A percentile compares a stretch with the other conserved stretches of the same genome.
Conservation (phyloP, 2,329 filamentous ascomycete species). For the Claviceps africana region DNA sequence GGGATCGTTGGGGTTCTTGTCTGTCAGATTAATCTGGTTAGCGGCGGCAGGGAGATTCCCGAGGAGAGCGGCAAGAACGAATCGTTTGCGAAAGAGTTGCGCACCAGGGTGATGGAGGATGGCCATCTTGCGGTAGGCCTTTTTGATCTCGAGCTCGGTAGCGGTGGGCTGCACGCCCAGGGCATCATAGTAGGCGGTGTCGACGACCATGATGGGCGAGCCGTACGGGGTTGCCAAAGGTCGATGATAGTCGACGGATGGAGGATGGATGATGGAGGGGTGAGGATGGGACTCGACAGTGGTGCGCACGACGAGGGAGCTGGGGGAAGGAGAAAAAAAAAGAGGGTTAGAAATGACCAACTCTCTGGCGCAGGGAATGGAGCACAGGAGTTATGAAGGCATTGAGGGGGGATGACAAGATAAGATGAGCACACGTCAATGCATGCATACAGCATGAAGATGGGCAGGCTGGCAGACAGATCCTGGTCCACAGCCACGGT, state of each 20-base stretch:
- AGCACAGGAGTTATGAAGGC: neutral
- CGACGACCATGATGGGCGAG: constrained; percentile 57
- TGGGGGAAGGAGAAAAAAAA: neutral
- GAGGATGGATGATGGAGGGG: neutral
- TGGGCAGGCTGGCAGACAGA: neutral
- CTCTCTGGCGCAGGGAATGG: neutral
- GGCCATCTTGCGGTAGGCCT: constrained; percentile 87
- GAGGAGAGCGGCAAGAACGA: neutral
- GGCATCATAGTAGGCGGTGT: constrained; percentile 79
- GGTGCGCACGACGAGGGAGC: neutral
- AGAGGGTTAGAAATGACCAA: neutral
- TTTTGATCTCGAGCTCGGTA: constrained; percentile 87
- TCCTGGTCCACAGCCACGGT: too few relatives aligned
- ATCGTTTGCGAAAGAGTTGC: constrained; percentile 8
- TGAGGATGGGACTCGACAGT: neutral
- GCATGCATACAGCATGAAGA: neutral
- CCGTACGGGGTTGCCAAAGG: neutral
- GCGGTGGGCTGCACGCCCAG: constrained; percentile 75
- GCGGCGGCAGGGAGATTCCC: neutral
- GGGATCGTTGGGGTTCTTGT: constrained; percentile 96
- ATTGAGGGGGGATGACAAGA: neutral
- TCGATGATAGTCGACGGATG: too few relatives aligned
- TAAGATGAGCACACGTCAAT: neutral
- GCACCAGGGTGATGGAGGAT: constrained; percentile 82
- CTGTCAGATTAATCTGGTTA: constrained; percentile 27